A percentile compares a stretch with the other conserved stretches of the same genome.
phyloP scores from a whole-genome alignment of 1,284 basidiomycete genomes.

The Mycena sp. region DNA sequence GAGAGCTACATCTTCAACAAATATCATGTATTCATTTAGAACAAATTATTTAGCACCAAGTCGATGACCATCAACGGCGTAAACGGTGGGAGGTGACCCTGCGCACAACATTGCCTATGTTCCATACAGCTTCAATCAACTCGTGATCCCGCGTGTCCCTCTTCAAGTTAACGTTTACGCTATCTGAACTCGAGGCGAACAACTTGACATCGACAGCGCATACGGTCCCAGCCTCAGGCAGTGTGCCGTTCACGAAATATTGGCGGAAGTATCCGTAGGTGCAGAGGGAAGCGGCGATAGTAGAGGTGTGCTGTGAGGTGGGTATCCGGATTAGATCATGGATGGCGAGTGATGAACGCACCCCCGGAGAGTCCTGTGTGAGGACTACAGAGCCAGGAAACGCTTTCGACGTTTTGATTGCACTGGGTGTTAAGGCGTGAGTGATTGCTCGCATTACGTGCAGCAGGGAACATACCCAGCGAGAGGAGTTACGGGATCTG shows the following conservation, averaged over 20 bases:
- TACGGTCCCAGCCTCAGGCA: constrained; percentile 14
- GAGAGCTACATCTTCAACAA: too few relatives aligned
- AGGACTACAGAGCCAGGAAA: constrained; percentile 28
- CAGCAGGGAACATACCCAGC: neutral
- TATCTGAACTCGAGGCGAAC: neutral
- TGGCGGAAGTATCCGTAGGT: neutral
- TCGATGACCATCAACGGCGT: too few relatives aligned
- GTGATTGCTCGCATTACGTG: neutral
- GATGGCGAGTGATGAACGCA: neutral
- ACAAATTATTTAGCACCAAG: too few relatives aligned
- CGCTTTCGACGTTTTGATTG: constrained; percentile 1
- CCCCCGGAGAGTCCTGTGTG: constrained; percentile 26
- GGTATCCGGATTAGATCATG: neutral
- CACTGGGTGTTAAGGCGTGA: neutral
- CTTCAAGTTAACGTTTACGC: too few relatives aligned
- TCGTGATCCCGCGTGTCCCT: too few relatives aligned
- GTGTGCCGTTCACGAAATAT: constrained; percentile 24
- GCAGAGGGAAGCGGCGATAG: constrained; percentile 14
- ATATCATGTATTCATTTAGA: too few relatives aligned
- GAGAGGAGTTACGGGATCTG: constrained; percentile 38
- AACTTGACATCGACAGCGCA: neutral
- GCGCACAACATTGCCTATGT: too few relatives aligned
- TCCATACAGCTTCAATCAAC: too few relatives aligned
- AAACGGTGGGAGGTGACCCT: too few relatives aligned
- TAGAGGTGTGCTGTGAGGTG: constrained; percentile 9